These are phyloP conservation scores for Rhizophora apiculata DNA, from an alignment of 345 rosid genomes.

Conservation along the genomic window DNA sequence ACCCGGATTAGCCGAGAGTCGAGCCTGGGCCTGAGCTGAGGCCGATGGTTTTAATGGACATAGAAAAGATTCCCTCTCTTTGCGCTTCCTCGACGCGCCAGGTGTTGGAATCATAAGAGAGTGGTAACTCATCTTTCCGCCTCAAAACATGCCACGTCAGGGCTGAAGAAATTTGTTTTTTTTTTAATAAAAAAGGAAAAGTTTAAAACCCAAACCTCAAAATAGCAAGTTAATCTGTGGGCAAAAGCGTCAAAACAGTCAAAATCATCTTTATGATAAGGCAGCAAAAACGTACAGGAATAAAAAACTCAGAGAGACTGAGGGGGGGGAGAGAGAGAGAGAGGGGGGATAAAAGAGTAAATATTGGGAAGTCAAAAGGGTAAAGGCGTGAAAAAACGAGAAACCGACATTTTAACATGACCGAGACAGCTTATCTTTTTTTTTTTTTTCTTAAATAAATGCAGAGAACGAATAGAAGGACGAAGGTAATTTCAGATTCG, in stretches of 20 bases:
- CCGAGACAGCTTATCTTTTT: too few relatives aligned
- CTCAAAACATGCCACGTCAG: conserved; percentile 23
- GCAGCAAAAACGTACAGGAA: not conserved
- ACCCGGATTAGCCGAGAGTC: conserved; percentile 1
- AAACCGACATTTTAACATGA: too few relatives aligned
- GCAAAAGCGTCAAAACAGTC: conserved; percentile 26
- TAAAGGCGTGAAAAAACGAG: too few relatives aligned
- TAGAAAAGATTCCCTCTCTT: conserved; percentile 35
- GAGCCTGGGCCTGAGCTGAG: conserved; percentile 23
- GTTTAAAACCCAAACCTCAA: not conserved
- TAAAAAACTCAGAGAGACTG: too few relatives aligned
- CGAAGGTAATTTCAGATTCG: too few relatives aligned
- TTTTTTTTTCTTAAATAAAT: too few relatives aligned
- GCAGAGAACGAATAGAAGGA: too few relatives aligned
- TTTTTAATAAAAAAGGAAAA: too few relatives aligned
- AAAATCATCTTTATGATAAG: conserved; percentile 7
- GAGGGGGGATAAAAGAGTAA: too few relatives aligned
- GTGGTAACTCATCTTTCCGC: conserved; percentile 23
- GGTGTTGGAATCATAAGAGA: conserved; percentile 29
- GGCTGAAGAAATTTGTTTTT: too few relatives aligned
- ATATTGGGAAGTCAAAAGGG: too few relatives aligned
- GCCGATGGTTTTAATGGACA: conserved; percentile 2
- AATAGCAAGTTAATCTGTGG: conserved; percentile 9
- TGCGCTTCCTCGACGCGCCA: conserved; percentile 53
- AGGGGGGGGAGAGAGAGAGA: not conserved